These are phyloP conservation scores for Claviceps sp. DNA, from an alignment of 2,329 filamentous ascomycete genomes.

Conservation along the genomic window DNA sequence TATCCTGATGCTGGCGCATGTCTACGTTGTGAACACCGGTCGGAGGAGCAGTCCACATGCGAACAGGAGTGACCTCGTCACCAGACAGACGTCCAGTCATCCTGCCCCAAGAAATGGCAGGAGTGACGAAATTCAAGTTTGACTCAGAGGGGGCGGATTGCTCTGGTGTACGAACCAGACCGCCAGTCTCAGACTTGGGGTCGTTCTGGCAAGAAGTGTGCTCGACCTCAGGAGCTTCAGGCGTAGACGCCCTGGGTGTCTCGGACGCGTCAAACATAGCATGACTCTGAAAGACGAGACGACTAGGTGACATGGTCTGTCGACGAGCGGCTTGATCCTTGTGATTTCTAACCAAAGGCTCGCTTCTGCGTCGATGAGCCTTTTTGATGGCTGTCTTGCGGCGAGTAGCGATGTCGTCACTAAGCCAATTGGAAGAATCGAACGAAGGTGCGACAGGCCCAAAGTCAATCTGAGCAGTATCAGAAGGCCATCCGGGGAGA, in stretches of 20 bases:
- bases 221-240: not conserved
- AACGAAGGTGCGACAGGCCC: constrained; percentile 15
- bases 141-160: not conserved
- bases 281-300: constrained; percentile 8
- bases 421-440: constrained; percentile 16
- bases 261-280: not conserved
- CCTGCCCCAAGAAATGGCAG: constrained; percentile 9
- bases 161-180: not conserved
- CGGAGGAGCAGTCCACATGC: constrained; percentile 1
- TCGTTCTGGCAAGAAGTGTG: not conserved
- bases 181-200: not conserved
- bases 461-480: constrained; percentile 14
- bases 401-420: constrained; percentile 9
- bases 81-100: constrained; percentile 6
- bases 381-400: constrained; percentile 13
- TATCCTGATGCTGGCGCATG: constrained; percentile 21
- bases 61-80: constrained; percentile 3
- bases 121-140: constrained; percentile 2
- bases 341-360: constrained; percentile 19
- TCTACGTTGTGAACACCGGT: constrained; percentile 20
- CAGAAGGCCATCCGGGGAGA: constrained; percentile 8
- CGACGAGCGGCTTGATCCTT: constrained; percentile 13
- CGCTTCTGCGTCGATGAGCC: constrained; percentile 19
- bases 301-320: constrained; percentile 17
- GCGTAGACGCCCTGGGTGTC: not conserved